Base-by-base conservation (phyloP, 441 rosid species). In the Bocquillonia castaneifolia region DNA sequence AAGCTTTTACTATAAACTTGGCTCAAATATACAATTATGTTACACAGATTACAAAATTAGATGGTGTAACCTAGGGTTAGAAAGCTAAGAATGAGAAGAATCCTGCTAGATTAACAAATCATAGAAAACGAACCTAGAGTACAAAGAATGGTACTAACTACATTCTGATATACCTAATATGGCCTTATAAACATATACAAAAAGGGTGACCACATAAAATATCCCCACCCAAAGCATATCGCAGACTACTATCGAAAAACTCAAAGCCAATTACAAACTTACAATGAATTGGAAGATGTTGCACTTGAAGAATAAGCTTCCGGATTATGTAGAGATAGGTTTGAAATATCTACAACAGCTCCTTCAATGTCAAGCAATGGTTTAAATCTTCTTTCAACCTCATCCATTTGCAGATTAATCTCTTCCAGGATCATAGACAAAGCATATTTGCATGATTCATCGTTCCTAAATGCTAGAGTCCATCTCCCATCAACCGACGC, bases 401-500 rank as follows among this genome's bases (percentile, higher is more conserved):
- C 96, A 0, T 70, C 74, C 79, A 82, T 80, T 76, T 84, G 99
- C 64, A 74, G 72, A 78, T 81, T 79, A 3, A 79, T 77, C 87
- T 91, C 97, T 48, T 78, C 79, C 3, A 69, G 64, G 75, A 85
- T 83, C 97, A 95, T 92, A 45, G 86, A 81, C 58, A 76, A 76
- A 51, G 96, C 98, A 51, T 77, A 69, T 76, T 82, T 75, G 86
- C 98, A 92, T 34, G 92, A 83, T 64, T 82, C 89, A 18, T 92
- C 93, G 34, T 85, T 88, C 71, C 85, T 80, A 79, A 95, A 95
- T 65, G 99, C 96, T 63, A 95, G 72, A 62, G 92, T 89, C 99
- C 97, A 95, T 85, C 91, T 87, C 58, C 99, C 99, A 52, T 95
- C 97, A 18, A 92, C 93, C 58, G 88, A 72, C 72, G 87, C 74